Evolutionary conservation across 2,329 filamentous ascomycete genomes (phyloP), one percentile per base, ranked within the genome.

Genomic region (Colletotrichum brevisporum): DNA sequence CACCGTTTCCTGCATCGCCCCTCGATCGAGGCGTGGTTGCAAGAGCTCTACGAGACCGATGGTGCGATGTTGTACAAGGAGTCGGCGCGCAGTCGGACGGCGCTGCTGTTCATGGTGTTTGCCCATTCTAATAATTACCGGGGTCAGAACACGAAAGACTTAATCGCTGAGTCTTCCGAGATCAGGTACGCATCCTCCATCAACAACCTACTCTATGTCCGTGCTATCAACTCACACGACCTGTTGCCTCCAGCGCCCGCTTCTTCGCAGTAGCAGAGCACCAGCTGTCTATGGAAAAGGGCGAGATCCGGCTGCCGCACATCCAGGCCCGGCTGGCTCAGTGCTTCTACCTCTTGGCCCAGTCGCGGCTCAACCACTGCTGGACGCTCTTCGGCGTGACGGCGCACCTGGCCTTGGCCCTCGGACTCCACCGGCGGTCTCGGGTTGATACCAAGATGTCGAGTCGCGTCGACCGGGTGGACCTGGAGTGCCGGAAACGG

Each of bases 1-100:
- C 86, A 88, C 72, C 81, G 86, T 0, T 88, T 88, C 64, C 71
- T 88, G 8, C 86, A 88, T 72, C 79, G 86, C 3, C 83, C 84
- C 0, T 85, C 82, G 0, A 82, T 87, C 1, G 81, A 86, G 63
- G 71, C 74, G 13, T 87, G 85, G 84, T 76, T 84, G 9, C 76
- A 78, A 12, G 77, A 84, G 45, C 81, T 84, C 52, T 79, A 81
- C 52, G 77, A 78, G 8, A 80, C 76, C 0, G 18, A 74, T 3
- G 77, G 77, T 0, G 63, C 71, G 1, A 78, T 78, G 76, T 69
- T 69, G 6, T 74, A 76, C 26, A 61, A 70, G 0, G 53, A 67
- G 0, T 73, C 59, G 16, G 72, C 77, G n/a, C 70, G 73, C 3
- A 73, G 72, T 16, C 72, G 80, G 59, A 78, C 82, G 2, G 85